phyloP scores from a whole-genome alignment of 345 rosid genomes.

The Rhodomyrtus tomentosa region DNA sequence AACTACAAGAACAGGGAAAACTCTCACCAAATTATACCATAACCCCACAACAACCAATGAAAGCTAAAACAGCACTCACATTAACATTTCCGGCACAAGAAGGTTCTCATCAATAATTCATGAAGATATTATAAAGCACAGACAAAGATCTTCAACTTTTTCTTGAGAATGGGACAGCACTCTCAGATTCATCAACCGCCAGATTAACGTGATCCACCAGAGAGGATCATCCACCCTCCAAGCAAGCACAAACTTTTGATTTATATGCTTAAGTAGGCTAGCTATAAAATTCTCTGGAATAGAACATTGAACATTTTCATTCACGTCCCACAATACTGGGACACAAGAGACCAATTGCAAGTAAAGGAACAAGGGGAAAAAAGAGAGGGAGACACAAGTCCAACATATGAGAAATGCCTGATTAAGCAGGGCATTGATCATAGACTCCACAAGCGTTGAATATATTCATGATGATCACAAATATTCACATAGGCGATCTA shows the following conservation, averaged over 20 bases:
- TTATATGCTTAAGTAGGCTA: background rate
- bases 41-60: background rate
- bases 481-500: background rate
- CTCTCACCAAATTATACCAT: background rate
- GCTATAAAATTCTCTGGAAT: background rate
- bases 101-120: background rate
- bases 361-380: background rate
- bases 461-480: background rate
- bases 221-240: background rate
- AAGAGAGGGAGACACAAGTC: background rate
- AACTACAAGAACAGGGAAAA: background rate
- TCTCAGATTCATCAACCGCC: background rate
- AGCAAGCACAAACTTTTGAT: background rate
- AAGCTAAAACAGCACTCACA: background rate
- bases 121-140: background rate
- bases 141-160: background rate
- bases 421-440: background rate
- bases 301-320: background rate
- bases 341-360: background rate
- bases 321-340: background rate
- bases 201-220: background rate
- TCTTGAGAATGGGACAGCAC: background rate
- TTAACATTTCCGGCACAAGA: background rate
- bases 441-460: background rate
- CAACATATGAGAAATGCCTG: background rate